Conservation (phyloP, 306 rosid genomes). For the Ceratonia siliqua region DNA sequence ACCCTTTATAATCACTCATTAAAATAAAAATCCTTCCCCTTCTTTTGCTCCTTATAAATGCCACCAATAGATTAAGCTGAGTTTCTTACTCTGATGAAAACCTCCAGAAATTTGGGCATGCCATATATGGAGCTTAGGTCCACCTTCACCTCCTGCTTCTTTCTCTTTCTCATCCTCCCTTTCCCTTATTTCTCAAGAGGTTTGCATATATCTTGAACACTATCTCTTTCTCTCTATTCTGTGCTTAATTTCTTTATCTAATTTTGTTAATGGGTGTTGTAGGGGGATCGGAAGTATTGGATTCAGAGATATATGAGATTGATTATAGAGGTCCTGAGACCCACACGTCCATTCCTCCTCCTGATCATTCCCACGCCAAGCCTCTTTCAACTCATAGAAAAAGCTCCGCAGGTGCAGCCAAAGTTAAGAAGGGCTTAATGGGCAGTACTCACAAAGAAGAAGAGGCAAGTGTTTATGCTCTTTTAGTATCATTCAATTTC, state of each 20-base stretch:
- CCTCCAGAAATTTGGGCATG: constrained; percentile 8
- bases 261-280: not conserved
- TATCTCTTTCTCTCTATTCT: not conserved
- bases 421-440: constrained; percentile 33
- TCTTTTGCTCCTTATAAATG: constrained; percentile 27
- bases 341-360: constrained; percentile 78
- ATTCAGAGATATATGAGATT: constrained; percentile 68
- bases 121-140: constrained; percentile 62
- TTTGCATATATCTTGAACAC: constrained; percentile 5
- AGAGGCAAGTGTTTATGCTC: constrained; percentile 40
- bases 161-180: constrained; percentile 51
- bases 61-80: not conserved
- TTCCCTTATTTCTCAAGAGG: constrained; percentile 54
- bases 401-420: constrained; percentile 26
- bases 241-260: not conserved
- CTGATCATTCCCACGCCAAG: constrained; percentile 48
- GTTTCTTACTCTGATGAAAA: not conserved
- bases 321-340: constrained; percentile 98
- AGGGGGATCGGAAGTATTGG: constrained; percentile 50
- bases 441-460: constrained; percentile 25
- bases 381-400: constrained; percentile 39
- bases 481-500: constrained; percentile 1
- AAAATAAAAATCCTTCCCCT: not conserved
- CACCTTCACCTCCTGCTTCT: constrained; percentile 38
- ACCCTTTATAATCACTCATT: constrained; percentile 27